A percentile compares a stretch with the other conserved stretches of the same genome.
These are phyloP conservation scores for Penicillium odoratum DNA, from an alignment of 495 filamentous ascomycete genomes.

Conservation along the genomic window DNA sequence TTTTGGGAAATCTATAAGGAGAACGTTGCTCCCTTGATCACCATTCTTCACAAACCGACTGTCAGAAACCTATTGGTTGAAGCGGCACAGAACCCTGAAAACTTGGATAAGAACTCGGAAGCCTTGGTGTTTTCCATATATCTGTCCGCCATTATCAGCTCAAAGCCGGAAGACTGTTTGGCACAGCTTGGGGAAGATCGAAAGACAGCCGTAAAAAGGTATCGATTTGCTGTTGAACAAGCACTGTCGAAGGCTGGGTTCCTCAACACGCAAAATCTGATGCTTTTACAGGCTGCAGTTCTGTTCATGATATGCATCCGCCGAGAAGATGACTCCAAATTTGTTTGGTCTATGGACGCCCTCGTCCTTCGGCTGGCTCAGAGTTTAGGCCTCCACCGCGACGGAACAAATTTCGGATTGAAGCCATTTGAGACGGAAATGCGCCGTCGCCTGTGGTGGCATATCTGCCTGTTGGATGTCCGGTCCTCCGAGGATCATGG, in stretches of 20 bases:
- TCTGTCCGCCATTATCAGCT: slow-evolving; percentile 68
- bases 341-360: slow-evolving; percentile 67
- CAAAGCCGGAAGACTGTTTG: slow-evolving; percentile 50
- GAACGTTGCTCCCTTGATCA: slow-evolving; percentile 72
- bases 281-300: slow-evolving; percentile 75
- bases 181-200: slow-evolving; percentile 39
- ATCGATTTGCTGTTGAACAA: slow-evolving; percentile 80
- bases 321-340: slow-evolving; percentile 64
- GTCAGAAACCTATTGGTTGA: slow-evolving; percentile 48
- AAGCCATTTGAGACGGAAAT: slow-evolving; percentile 82
- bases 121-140: slow-evolving; percentile 79
- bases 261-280: slow-evolving; percentile 70
- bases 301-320: slow-evolving; percentile 68
- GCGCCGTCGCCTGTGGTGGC: slow-evolving; percentile 83
- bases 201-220: slow-evolving; percentile 55
- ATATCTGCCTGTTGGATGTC: slow-evolving; percentile 72
- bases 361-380: slow-evolving; percentile 79
- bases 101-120: slow-evolving; percentile 61
- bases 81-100: slow-evolving; percentile 51
- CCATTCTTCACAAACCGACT: slow-evolving; percentile 65
- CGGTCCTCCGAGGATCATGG: slow-evolving; percentile 83
- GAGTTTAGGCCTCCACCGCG: slow-evolving; percentile 76
- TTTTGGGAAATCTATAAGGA: slow-evolving; percentile 70
- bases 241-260: slow-evolving; percentile 73
- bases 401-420: slow-evolving; percentile 70